Percentiles rank a stretch among this genome's conserved stretches.
These are phyloP conservation scores for Ceraceosorus guamensis DNA, from an alignment of 1,284 basidiomycete species.

Conservation along the genomic window DNA sequence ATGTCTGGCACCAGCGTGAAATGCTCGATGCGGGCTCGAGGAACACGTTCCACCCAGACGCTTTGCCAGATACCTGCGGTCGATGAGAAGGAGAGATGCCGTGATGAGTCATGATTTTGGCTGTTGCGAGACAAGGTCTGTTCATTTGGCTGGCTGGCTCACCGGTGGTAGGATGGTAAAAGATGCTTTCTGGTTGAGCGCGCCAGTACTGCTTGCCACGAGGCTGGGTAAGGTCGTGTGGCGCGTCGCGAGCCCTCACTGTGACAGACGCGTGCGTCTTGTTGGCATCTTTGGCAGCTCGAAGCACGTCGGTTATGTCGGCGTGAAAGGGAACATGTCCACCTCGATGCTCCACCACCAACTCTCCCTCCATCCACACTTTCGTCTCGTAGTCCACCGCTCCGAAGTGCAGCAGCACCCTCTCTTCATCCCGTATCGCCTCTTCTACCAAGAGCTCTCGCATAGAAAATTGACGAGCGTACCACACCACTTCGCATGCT, in stretches of 20 bases:
- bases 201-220: conserved; percentile 33
- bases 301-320: conserved; percentile 15
- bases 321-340: conserved; percentile 15
- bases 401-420: conserved; percentile 21
- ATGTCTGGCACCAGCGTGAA: conserved; percentile 17
- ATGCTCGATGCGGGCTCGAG: conserved; percentile 10
- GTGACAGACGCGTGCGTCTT: conserved; percentile 9
- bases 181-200: conserved; percentile 25
- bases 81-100: too few relatives aligned
- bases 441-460: background rate
- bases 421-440: background rate
- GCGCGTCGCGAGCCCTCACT: conserved; percentile 16
- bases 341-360: conserved; percentile 11
- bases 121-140: too few relatives aligned
- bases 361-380: conserved; percentile 19
- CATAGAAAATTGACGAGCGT: background rate
- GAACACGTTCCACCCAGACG: conserved; percentile 19
- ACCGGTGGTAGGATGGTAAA: conserved; percentile 26
- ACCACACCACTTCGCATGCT: conserved; percentile 12
- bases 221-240: conserved; percentile 21
- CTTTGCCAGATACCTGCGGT: conserved; percentile 32
- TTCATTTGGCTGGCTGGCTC: too few relatives aligned
- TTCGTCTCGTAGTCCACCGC: conserved; percentile 27
- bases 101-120: too few relatives aligned
- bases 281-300: background rate